Base-by-base conservation (phyloP, 2,329 filamentous ascomycete genomes). In the Tolypocladium tundrense region DNA sequence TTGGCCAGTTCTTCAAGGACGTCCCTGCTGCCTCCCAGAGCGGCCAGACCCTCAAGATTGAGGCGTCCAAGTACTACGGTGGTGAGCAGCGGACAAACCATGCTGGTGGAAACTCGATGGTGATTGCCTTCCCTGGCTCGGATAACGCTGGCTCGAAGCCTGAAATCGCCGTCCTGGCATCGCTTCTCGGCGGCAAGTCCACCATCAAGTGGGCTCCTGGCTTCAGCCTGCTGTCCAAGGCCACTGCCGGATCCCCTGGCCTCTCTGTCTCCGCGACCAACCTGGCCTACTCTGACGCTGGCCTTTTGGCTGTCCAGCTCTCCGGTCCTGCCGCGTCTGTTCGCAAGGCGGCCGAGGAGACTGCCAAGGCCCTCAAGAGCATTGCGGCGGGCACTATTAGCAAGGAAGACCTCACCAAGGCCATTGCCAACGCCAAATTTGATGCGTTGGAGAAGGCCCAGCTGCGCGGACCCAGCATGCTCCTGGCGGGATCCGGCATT, bases 171-270 rank as follows among this genome's bases (percentile, higher is more conserved):
- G 91, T 99, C 62, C 86, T 99, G 58, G 85, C 89, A 59, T 86
- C 91, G 63, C 86, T 99, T 24, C 88, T 99, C 56, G 94, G 94
- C 70, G 94, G 93, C 61, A 79, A 95, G 75, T 88, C 91, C 57
- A 88, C 79, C 75, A 91, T 97, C 80, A 99, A 97, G 81, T 99
- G 93, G 93, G 87, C 90, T 56, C 78, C 90, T 62, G 94, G 94
- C 67, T 97, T 96, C 82, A 93, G 90, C 60, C 82, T 97, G 61
- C 84, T 99, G 60, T 83, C 88, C 70, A 92, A 96, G 80, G 88
- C 87, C 60, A 82, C 86, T 58, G 80, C 86, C 61, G 80, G 82
- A 52, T 79, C 84, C 68, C 80, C 86, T 42, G 84, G 85, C 64
- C 84, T 88, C 62, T 81, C 79, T 55, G 83, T 91, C 68, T 80